phyloP scores from a whole-genome alignment of 169 alveolate species.

The Plasmodium knowlesi region DNA sequence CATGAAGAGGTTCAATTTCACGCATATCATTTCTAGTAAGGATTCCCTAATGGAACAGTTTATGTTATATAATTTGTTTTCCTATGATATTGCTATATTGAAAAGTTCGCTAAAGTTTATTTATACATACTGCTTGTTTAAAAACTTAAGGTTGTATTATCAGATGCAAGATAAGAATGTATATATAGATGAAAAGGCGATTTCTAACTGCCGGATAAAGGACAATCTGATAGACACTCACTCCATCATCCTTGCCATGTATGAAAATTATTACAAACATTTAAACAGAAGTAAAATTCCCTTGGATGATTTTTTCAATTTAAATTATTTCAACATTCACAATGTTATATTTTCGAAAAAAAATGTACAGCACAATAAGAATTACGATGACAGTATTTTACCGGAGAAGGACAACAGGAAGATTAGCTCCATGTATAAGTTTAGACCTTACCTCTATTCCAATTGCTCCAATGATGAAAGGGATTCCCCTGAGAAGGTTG shows the following conservation, averaged over 20 bases:
- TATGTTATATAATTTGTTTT: slow-evolving; percentile 47
- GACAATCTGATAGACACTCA: slow-evolving; percentile 48
- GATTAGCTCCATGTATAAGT: slow-evolving; percentile 27
- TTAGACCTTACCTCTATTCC: slow-evolving; percentile 4
- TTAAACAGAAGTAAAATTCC: slow-evolving; percentile 4
- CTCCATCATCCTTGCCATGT: slow-evolving; percentile 44
- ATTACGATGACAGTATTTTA: slow-evolving; percentile 4
- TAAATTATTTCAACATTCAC: slow-evolving; percentile 39
- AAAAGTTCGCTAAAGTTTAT: slow-evolving; percentile 35
- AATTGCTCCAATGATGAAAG: slow-evolving; percentile 9
- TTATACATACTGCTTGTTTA: slow-evolving; percentile 39
- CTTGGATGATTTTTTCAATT: slow-evolving; percentile 30
- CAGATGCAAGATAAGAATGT: slow-evolving; percentile 31
- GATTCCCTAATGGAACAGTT: slow-evolving; percentile 42
- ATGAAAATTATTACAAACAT: slow-evolving; percentile 4
- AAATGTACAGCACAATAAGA: slow-evolving; percentile 42
- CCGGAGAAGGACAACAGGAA: slow-evolving; percentile 46
- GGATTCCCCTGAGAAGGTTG: neutral
- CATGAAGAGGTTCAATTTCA: slow-evolving; percentile 15
- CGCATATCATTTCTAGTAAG: neutral
- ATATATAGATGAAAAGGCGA: slow-evolving; percentile 14
- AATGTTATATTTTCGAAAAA: slow-evolving; percentile 40
- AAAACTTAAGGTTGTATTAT: slow-evolving; percentile 38
- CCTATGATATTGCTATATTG: slow-evolving; percentile 33
- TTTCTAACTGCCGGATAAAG: slow-evolving; percentile 17